Percentiles rank a stretch among this genome's conserved stretches.
Conservation (phyloP, 2,329 filamentous ascomycete species). For the Aspergillus pseudonomiae region DNA sequence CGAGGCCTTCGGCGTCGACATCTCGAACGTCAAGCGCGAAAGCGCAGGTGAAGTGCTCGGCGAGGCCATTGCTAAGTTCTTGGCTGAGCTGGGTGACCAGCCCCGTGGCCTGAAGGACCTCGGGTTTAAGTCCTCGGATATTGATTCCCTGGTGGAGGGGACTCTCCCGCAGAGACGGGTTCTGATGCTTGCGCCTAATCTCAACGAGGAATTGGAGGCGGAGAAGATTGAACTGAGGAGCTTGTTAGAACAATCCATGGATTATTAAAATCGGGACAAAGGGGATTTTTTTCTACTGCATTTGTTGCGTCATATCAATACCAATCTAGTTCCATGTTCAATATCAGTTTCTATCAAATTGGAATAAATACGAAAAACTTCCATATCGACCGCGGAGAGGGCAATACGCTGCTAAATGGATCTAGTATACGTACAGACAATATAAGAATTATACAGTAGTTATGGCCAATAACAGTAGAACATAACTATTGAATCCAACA, state of each 20-base stretch:
- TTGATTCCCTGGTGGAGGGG: conserved; percentile 86
- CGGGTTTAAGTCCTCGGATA: conserved; percentile 74
- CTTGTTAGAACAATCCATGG: conserved; percentile 68
- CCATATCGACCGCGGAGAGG: background rate
- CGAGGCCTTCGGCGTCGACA: conserved; percentile 87
- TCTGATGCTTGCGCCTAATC: conserved; percentile 83
- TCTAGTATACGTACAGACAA: too few relatives aligned
- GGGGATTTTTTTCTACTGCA: background rate
- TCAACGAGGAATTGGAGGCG: conserved; percentile 69
- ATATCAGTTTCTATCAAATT: background rate
- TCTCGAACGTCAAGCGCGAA: conserved; percentile 83
- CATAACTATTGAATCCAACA: background rate
- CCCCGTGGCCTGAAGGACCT: conserved; percentile 81
- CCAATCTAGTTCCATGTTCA: background rate
- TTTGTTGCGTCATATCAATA: background rate
- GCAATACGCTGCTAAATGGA: too few relatives aligned
- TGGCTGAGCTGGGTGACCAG: conserved; percentile 84
- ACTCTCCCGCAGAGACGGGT: conserved; percentile 92
- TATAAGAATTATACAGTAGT: background rate
- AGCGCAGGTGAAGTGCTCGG: conserved; percentile 85
- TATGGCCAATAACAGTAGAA: background rate
- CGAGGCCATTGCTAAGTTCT: conserved; percentile 79
- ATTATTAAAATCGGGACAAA: conserved; percentile 44
- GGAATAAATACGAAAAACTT: background rate
- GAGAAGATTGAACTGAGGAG: conserved; percentile 72